Percentiles rank a stretch among this genome's conserved stretches.
Conservation (phyloP, 345 rosid genomes). For the Raphanus sativus region DNA sequence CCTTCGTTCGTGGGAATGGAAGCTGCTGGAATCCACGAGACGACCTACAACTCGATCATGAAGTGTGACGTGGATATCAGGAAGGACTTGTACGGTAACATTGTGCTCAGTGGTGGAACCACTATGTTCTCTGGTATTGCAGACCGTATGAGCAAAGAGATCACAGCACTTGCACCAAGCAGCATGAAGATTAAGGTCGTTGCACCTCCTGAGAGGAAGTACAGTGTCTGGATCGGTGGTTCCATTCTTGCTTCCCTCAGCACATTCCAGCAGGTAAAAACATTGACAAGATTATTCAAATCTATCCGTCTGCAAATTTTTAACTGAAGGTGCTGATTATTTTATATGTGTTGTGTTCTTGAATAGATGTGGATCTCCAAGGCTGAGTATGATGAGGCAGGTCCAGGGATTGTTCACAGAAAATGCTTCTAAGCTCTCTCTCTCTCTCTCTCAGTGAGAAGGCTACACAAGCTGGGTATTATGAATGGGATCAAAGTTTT, state of each 20-base stretch:
- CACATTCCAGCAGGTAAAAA: conserved; percentile 67
- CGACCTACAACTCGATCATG: conserved; percentile 68
- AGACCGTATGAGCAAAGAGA: conserved; percentile 79
- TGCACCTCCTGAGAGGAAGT: conserved; percentile 77
- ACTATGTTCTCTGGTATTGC: conserved; percentile 75
- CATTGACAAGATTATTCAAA: neutral
- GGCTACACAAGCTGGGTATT: conserved; percentile 24
- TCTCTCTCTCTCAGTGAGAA: neutral
- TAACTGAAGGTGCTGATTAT: neutral
- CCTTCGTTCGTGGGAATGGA: conserved; percentile 72
- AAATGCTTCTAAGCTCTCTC: conserved; percentile 40
- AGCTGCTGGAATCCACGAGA: conserved; percentile 73
- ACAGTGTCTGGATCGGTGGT: conserved; percentile 80
- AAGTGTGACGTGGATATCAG: conserved; percentile 59
- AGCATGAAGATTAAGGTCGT: conserved; percentile 81
- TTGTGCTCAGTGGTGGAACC: conserved; percentile 75
- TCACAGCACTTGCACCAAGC: conserved; percentile 70
- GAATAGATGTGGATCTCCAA: conserved; percentile 42
- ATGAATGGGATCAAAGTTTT: conserved; percentile 10
- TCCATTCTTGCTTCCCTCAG: conserved; percentile 79
- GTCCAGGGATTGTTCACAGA: conserved; percentile 45
- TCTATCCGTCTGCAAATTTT: neutral
- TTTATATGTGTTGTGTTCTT: neutral
- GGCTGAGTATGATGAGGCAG: conserved; percentile 45
- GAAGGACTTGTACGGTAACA: conserved; percentile 59